These are phyloP conservation scores for Microsporum ferrugineum DNA, from an alignment of 2,329 filamentous ascomycete genomes.

Conservation along the genomic window DNA sequence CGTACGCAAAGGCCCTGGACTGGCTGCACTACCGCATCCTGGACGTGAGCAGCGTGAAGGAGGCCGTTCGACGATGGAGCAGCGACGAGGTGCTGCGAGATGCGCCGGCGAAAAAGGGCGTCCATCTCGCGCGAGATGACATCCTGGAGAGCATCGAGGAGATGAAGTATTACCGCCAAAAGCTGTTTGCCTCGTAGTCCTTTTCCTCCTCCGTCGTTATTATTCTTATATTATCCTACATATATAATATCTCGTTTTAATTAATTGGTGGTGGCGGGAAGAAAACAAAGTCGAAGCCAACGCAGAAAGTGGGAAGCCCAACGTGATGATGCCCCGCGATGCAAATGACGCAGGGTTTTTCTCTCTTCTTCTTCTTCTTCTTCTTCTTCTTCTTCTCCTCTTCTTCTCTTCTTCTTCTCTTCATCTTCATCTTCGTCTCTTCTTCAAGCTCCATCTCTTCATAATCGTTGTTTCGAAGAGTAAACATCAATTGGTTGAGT, in stretches of 20 bases:
- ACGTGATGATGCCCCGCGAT: conserved; percentile 3
- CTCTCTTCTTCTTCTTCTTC: background rate
- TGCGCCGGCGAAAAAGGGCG: conserved; percentile 59
- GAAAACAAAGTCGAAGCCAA: background rate
- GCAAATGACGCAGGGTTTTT: conserved; percentile 1
- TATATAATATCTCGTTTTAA: background rate
- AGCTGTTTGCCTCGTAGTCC: conserved; percentile 45
- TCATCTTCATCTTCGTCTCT: background rate
- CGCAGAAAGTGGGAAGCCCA: background rate
- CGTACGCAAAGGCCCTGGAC: conserved; percentile 61
- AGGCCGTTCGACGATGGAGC: conserved; percentile 75
- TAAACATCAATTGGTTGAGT: background rate
- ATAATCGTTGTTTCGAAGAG: background rate
- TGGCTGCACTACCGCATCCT: conserved; percentile 83
- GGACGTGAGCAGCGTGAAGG: conserved; percentile 86
- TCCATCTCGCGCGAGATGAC: conserved; percentile 76
- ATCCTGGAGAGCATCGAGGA: conserved; percentile 93
- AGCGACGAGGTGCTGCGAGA: conserved; percentile 46
- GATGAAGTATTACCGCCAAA: conserved; percentile 65
- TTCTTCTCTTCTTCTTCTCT: background rate
- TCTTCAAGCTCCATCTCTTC: background rate
- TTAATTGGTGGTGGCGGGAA: background rate
- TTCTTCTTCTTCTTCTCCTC: background rate
- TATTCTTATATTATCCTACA: background rate
- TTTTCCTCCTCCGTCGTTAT: background rate